These are phyloP conservation scores for Babesia divergens DNA, from an alignment of 169 alveolate genomes.

Conservation along the genomic window DNA sequence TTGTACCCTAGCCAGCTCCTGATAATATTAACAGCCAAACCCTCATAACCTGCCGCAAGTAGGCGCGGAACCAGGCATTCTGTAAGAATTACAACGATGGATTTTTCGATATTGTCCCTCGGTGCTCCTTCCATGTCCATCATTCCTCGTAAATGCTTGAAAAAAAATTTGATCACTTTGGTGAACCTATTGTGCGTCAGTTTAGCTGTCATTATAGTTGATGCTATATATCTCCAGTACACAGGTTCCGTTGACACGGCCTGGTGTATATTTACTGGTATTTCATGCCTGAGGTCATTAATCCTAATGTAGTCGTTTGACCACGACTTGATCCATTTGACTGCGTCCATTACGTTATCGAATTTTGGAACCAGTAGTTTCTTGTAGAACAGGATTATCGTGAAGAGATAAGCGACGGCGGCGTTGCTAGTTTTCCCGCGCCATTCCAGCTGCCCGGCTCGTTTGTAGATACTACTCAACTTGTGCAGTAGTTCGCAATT, in stretches of 20 bases:
- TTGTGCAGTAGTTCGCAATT: slow-evolving; percentile 22
- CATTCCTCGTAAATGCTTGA: neutral
- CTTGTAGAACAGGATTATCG: slow-evolving; percentile 8
- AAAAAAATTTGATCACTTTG: slow-evolving; percentile 2
- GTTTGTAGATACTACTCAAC: neutral
- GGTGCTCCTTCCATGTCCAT: neutral
- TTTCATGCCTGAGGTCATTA: slow-evolving; percentile 7
- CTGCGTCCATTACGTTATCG: slow-evolving; percentile 15
- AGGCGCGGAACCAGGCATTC: slow-evolving; percentile 30
- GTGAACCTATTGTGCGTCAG: neutral
- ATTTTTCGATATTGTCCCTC: neutral
- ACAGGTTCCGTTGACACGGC: slow-evolving; percentile 41
- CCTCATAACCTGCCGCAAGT: slow-evolving; percentile 3
- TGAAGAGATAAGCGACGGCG: slow-evolving; percentile 17
- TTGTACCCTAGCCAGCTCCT: slow-evolving; percentile 15
- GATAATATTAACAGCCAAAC: slow-evolving; percentile 3
- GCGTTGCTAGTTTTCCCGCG: neutral
- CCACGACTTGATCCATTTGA: slow-evolving; percentile 42
- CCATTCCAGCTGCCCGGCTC: slow-evolving; percentile 7
- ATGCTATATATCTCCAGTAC: slow-evolving; percentile 23
- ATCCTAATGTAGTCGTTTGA: slow-evolving; percentile 36
- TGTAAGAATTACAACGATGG: slow-evolving; percentile 14
- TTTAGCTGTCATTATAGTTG: neutral
- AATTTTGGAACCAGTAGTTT: slow-evolving; percentile 2
- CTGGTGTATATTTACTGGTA: slow-evolving; percentile 8